A percentile compares a stretch with the other conserved stretches of the same genome.
These are phyloP conservation scores for Podaxis sp. DNA, from an alignment of 768 basidiomycete species.

Conservation along the genomic window DNA sequence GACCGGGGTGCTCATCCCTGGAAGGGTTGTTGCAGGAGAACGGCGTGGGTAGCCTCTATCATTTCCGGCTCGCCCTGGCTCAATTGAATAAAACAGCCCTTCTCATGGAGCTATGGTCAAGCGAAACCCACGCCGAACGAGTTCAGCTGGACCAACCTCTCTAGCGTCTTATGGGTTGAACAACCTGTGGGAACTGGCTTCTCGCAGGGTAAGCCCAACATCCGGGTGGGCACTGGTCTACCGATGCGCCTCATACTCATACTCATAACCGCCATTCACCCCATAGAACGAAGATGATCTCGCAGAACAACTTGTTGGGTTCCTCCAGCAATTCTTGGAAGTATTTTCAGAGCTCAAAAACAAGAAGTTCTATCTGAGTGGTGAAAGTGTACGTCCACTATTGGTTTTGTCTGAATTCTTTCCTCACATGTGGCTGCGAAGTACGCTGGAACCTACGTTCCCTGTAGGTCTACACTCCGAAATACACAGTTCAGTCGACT, in stretches of 20 bases:
- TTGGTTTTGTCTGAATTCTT: neutral
- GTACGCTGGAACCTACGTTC: constrained; percentile 65
- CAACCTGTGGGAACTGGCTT: constrained; percentile 81
- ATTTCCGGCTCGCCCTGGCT: neutral
- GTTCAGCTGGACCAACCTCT: constrained; percentile 77
- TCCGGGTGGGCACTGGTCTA: constrained; percentile 38
- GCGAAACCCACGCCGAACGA: constrained; percentile 62
- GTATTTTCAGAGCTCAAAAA: constrained; percentile 71
- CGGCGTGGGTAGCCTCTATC: constrained; percentile 41
- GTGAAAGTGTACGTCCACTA: constrained; percentile 63
- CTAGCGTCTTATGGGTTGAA: constrained; percentile 70
- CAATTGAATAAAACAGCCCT: constrained; percentile 39
- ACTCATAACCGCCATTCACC: neutral
- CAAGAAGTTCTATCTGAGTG: constrained; percentile 66
- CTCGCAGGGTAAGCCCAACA: constrained; percentile 64
- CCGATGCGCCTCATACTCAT: constrained; percentile 15
- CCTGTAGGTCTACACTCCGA: constrained; percentile 38
- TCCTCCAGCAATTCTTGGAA: constrained; percentile 71
- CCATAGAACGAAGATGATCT: constrained; percentile 44
- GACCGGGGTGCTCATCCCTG: constrained; percentile 73
- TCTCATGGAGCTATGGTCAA: constrained; percentile 61
- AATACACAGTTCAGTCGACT: neutral
- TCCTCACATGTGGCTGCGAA: constrained; percentile 18
- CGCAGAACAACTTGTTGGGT: constrained; percentile 48
- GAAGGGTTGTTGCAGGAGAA: constrained; percentile 73